These are phyloP conservation scores for Citrus australasica DNA, from an alignment of 345 rosid genomes.

Conservation along the genomic window DNA sequence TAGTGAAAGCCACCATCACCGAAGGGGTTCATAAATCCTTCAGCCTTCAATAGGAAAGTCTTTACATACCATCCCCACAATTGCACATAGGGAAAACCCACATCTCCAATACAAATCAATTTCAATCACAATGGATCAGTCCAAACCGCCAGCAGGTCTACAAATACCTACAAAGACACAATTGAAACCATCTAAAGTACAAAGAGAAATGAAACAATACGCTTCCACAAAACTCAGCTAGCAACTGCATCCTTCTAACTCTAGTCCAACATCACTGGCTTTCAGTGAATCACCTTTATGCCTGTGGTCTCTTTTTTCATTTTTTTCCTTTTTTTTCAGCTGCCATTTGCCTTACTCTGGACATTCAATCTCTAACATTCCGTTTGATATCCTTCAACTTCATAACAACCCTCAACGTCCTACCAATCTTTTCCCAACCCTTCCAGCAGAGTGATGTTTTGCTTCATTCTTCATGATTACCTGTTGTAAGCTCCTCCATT, in stretches of 20 bases:
- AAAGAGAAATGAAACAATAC: background rate
- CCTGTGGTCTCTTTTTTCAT: background rate
- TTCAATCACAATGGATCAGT: background rate
- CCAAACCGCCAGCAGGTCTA: background rate
- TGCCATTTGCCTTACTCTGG: background rate
- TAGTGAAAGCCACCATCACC: background rate
- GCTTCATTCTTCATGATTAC: background rate
- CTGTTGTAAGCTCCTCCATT: background rate
- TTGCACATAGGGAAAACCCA: background rate
- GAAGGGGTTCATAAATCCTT: background rate
- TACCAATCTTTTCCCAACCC: background rate
- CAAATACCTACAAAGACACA: background rate
- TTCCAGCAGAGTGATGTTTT: background rate
- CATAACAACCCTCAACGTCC: background rate
- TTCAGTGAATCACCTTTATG: background rate
- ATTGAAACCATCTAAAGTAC: background rate
- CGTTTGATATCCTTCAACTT: background rate
- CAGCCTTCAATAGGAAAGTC: background rate
- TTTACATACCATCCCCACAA: background rate
- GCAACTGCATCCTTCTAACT: background rate
- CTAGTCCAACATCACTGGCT: background rate
- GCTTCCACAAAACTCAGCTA: constrained; percentile 1
- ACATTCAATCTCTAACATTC: background rate
- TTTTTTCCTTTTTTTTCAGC: background rate
- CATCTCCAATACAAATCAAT: background rate